Evolutionary conservation across 2,329 filamentous ascomycete genomes (phyloP), one percentile per base, ranked within the genome.

Genomic region (Cladosporium sp.): DNA sequence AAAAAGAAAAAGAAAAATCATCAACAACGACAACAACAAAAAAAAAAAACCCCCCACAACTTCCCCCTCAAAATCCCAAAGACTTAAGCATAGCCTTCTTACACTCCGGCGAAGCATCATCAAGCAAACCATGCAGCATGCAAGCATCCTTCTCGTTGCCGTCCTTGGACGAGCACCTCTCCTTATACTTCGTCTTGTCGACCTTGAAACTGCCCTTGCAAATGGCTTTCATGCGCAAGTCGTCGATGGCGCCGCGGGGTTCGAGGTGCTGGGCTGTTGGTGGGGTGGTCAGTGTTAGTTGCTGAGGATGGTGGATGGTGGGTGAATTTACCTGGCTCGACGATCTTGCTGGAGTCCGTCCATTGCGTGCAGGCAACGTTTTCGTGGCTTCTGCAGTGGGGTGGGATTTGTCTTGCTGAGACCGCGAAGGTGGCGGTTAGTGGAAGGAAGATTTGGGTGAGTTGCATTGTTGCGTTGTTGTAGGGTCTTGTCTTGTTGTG

Each of bases 151-250:
- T 11, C n/a, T 35, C 32, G 7, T 36, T 32, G 7, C 25, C 42
- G 12, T 36, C 33, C 32, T 18, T 8, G 33, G 4, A 13, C 12
- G 41, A 18, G 30, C 42, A 45, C 33, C n/a, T 19, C 1, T 27
- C 42, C 13, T 15, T 27, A 19, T 45, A 35, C 19, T 20, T 15
- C 13, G n/a, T 38, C 19, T 45, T 45, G n/a, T 45, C 32, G 33
- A 19, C 35, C 32, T 45, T 36, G 8, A 20, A 36, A 20, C 27
- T 38, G n/a, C n/a, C 32, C 5, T 45, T 35, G 42, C 42, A 45
- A 2, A 11, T 29, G 1, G 22, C 22, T 19, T 38, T 36, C 42
- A 25, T 45, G 32, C 15, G 13, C 12, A 16, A 16, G 22, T 36
- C 20, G 4, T 36, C 42, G 33, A 11, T 11, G 19, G 25, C 18